phyloP scores from a whole-genome alignment of 2,329 filamentous ascomycete genomes.

The Colletotrichum truncatum region DNA sequence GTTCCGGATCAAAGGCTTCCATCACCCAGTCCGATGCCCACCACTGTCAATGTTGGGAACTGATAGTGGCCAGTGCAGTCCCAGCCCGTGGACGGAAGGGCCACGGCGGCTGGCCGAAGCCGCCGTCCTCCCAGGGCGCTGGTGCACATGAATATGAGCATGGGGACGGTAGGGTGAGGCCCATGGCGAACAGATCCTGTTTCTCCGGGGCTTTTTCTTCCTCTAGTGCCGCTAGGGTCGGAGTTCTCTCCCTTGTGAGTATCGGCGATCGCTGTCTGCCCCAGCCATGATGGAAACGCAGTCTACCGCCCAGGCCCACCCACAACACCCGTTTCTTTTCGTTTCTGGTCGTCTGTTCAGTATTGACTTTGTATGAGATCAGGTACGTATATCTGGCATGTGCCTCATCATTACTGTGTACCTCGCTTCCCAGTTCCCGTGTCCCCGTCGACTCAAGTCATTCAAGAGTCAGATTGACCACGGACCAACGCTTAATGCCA shows the following conservation, averaged over 20 bases:
- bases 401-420: not conserved
- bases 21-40: not conserved
- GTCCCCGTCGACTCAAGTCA: not conserved
- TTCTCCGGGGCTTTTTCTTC: not conserved
- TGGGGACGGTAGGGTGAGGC: not conserved
- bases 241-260: not conserved
- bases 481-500: constrained; percentile 14
- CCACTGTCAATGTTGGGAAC: not conserved
- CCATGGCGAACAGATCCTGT: not conserved
- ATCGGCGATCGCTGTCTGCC: not conserved
- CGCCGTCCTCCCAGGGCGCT: not conserved
- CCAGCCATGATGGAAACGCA: not conserved
- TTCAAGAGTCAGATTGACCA: not conserved
- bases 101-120: not conserved
- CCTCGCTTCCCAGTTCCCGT: not conserved
- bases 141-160: not conserved
- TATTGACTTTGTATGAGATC: constrained; percentile 3
- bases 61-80: not conserved
- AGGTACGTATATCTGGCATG: not conserved
- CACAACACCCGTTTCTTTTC: not conserved
- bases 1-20: not conserved
- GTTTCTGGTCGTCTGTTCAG: constrained; percentile 2
- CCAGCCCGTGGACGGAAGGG: not conserved
- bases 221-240: not conserved
- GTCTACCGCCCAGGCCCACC: not conserved